Percentiles rank a stretch among this genome's conserved stretches.
These are phyloP conservation scores for Candida pseudoglaebosa DNA, from an alignment of 805 yeast species.

Conservation along the genomic window DNA sequence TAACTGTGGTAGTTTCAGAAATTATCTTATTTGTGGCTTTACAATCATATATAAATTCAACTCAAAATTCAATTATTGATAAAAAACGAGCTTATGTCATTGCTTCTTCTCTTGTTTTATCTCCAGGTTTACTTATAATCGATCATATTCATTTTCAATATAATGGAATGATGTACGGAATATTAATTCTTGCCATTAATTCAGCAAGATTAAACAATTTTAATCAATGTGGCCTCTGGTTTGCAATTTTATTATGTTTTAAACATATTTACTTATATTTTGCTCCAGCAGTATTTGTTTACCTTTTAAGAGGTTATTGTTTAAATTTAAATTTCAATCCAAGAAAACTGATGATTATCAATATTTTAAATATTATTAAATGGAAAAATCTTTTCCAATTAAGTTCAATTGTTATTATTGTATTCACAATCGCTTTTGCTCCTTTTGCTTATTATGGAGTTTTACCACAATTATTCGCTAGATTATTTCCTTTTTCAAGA, in stretches of 20 bases:
- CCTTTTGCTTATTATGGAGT: slow-evolving; percentile 69
- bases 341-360: slow-evolving; percentile 17
- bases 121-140: slow-evolving; percentile 86
- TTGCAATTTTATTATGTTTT: slow-evolving; percentile 79
- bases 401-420: slow-evolving; percentile 56
- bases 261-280: slow-evolving; percentile 90
- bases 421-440: slow-evolving; percentile 66
- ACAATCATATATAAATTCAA: slow-evolving; percentile 59
- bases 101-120: slow-evolving; percentile 75
- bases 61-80: slow-evolving; percentile 26
- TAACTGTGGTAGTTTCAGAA: slow-evolving; percentile 78
- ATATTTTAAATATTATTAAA: slow-evolving; percentile 36
- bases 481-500: slow-evolving; percentile 90
- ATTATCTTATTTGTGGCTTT: slow-evolving; percentile 63
- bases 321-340: slow-evolving; percentile 38
- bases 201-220: slow-evolving; percentile 59
- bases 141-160: slow-evolving; percentile 98
- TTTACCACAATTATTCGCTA: slow-evolving; percentile 56
- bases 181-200: slow-evolving; percentile 68
- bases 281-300: slow-evolving; percentile 91
- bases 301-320: slow-evolving; percentile 69
- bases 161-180: slow-evolving; percentile 89
- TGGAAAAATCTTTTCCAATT: slow-evolving; percentile 61
- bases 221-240: slow-evolving; percentile 62
- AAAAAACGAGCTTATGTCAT: slow-evolving; percentile 61